Percentiles rank a stretch among this genome's conserved stretches.
Evolutionary conservation across 768 basidiomycete species (phyloP).

Genomic region (Podaxis mareebaensis): DNA sequence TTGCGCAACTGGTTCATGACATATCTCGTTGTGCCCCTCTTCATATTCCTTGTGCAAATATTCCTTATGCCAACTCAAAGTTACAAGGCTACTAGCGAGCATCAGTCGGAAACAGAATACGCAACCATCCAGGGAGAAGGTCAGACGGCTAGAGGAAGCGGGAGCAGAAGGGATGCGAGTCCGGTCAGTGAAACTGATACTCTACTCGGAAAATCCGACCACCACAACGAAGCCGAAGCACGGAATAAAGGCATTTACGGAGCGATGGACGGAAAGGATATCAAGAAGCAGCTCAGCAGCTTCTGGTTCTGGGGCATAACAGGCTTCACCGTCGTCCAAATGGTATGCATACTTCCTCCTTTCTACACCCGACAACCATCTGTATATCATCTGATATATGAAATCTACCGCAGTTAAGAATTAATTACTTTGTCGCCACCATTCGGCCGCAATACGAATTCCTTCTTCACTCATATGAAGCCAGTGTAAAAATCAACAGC

Average conservation of each 20-base stretch:
- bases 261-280: slow-evolving; percentile 6
- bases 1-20: slow-evolving; percentile 5
- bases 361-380: not conserved
- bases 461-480: slow-evolving; percentile 8
- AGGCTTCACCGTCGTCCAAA: slow-evolving; percentile 4
- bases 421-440: slow-evolving; percentile 13
- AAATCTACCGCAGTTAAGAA: not conserved
- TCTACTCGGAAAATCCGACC: not conserved
- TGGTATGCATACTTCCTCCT: not conserved
- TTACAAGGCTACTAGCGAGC: not conserved
- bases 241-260: slow-evolving; percentile 6
- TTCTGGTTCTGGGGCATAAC: slow-evolving; percentile 11
- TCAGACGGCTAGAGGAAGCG: not conserved
- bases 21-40: not conserved
- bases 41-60: slow-evolving; percentile 3
- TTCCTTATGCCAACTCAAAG: not conserved
- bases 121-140: not conserved
- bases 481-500: not conserved
- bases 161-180: not conserved
- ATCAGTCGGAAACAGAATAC: not conserved
- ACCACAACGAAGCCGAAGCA: not conserved
- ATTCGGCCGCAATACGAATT: slow-evolving; percentile 7
- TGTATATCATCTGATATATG: not conserved
- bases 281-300: slow-evolving; percentile 1
- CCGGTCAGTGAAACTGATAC: slow-evolving; percentile 1